Conservation (phyloP, 2,329 filamentous ascomycete species). For the Alternaria incomplexa region DNA sequence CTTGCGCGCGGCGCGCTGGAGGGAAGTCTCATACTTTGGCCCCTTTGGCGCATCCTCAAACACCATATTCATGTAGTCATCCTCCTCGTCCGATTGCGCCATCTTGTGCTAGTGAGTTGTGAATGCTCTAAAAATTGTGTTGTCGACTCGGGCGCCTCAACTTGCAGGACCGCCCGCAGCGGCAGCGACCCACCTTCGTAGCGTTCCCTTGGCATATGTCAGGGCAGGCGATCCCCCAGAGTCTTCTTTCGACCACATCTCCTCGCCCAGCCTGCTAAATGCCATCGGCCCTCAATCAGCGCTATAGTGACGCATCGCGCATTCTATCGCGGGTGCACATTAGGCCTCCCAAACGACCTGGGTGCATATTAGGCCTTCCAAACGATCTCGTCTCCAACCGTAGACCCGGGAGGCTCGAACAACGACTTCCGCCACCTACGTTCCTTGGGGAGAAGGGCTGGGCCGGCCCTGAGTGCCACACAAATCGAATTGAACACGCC, state of each 20-base stretch:
- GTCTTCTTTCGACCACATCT: slow-evolving; percentile 13
- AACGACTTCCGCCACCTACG: background rate
- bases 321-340: background rate
- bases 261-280: background rate
- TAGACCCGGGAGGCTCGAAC: background rate
- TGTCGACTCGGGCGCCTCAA: slow-evolving; percentile 9
- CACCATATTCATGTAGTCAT: slow-evolving; percentile 98
- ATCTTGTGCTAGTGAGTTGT: slow-evolving; percentile 19
- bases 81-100: slow-evolving; percentile 69
- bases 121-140: background rate
- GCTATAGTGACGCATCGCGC: background rate
- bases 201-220: slow-evolving; percentile 18
- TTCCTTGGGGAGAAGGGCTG: background rate
- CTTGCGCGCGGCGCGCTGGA: slow-evolving; percentile 63
- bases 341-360: background rate
- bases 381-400: background rate
- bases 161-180: slow-evolving; percentile 5
- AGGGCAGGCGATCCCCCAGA: slow-evolving; percentile 18
- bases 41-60: slow-evolving; percentile 69
- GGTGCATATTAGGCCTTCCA: background rate
- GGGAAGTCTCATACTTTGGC: slow-evolving; percentile 64
- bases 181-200: slow-evolving; percentile 19
- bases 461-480: background rate
- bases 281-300: background rate
- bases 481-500: background rate